Conservation (phyloP, 495 filamentous ascomycete species). For the Neurospora sp. region DNA sequence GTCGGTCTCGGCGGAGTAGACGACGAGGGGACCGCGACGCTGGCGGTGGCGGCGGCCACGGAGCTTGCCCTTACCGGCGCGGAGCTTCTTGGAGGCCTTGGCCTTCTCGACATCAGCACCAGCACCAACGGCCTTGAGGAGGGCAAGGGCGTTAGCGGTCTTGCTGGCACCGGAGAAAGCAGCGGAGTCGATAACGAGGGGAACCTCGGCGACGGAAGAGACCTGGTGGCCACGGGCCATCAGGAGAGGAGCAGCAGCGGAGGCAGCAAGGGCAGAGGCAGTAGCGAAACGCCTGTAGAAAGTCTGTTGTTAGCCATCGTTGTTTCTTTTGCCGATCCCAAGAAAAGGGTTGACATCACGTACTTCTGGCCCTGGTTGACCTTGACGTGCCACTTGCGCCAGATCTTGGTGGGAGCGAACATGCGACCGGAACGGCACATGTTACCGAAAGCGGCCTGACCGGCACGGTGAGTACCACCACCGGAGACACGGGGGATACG, state of each 20-base stretch:
- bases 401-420: slow-evolving; percentile 99
- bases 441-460: slow-evolving; percentile 99
- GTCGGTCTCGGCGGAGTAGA: slow-evolving; percentile 90
- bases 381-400: slow-evolving; percentile 99
- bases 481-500: slow-evolving; percentile 99
- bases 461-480: slow-evolving; percentile 99
- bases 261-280: slow-evolving; percentile 91
- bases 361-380: slow-evolving; percentile 95
- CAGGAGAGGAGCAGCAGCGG: slow-evolving; percentile 84
- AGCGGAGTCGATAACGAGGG: slow-evolving; percentile 85
- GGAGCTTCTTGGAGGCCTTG: slow-evolving; percentile 83
- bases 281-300: slow-evolving; percentile 79
- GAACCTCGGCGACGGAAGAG: slow-evolving; percentile 85
- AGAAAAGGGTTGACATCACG: slow-evolving; percentile 16
- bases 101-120: slow-evolving; percentile 87
- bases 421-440: slow-evolving; percentile 99
- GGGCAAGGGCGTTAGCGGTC: slow-evolving; percentile 74
- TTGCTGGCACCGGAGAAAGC: slow-evolving; percentile 67
- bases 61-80: slow-evolving; percentile 97
- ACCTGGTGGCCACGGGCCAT: slow-evolving; percentile 96
- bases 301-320: background rate
- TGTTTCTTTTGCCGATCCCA: slow-evolving; percentile 4
- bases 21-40: slow-evolving; percentile 89
- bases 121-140: slow-evolving; percentile 84
- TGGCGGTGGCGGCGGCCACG: slow-evolving; percentile 90